Base-by-base conservation (phyloP, 2,329 filamentous ascomycete genomes). In the Elsinoe batatas region DNA sequence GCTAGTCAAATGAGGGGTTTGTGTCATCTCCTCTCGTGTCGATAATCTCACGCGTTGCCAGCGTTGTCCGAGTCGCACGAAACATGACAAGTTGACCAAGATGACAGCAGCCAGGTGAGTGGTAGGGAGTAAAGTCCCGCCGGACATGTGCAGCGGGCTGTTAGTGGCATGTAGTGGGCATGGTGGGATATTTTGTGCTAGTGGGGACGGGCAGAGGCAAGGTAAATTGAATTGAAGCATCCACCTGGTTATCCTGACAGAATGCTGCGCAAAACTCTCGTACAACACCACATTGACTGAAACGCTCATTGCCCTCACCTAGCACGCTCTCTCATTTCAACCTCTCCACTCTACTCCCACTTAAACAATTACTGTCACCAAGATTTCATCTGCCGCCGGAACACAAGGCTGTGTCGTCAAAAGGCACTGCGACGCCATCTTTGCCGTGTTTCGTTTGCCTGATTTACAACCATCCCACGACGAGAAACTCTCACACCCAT, bases 381-480 rank as follows among this genome's bases (percentile, higher is more conserved):
- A 33, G 20, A 38, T 11, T 51, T 51, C 47, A 38, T 8, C 33
- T 51, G 33, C 47, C 44, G 47, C 47, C 47, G 17, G 47, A 8
- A 33, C 32, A 51, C 47, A 51, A 51, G 47, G 47, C 47, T 51
- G 47, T 38, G 47, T 51, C 47, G 47, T 35, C 47, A 51, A 38
- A 51, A 51, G 32, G 40, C 40, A 38, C 47, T 33, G 20, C 20
- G 37, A 51, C 47, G 47, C 47, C 47, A 51, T 51, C 47, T 51
- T 51, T 51, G 47, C 47, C 47, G 47, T 51, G 47, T 51, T 51
- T 38, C 47, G 32, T 51, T 51, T 51, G 47, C 47, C 47, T 51
- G 47, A 51, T 37, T 49, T 49, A 22, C 12, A 8, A 32, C 17
- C 32, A n/a, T 18, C 47, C 36, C 47, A 33, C 32, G 15, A 50